These are phyloP conservation scores for Pseudogymnoascus sp. DNA, from an alignment of 2,329 filamentous ascomycete species.

Conservation along the genomic window DNA sequence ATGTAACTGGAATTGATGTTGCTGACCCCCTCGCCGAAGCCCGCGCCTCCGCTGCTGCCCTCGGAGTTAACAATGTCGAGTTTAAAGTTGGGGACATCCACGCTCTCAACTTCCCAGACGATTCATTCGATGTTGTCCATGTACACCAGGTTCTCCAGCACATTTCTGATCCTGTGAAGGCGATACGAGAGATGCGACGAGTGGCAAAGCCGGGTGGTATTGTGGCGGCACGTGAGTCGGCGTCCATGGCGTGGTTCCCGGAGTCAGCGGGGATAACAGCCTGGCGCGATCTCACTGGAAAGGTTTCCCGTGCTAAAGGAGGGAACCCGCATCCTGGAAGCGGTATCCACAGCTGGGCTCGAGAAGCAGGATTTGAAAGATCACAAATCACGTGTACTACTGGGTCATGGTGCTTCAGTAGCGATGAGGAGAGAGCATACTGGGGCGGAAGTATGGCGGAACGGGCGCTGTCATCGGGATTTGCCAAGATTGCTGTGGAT, in stretches of 20 bases:
- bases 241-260: conserved; percentile 15
- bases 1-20: conserved; percentile 34
- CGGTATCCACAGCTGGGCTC: conserved; percentile 14
- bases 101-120: conserved; percentile 34
- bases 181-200: conserved; percentile 45
- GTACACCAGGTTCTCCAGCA: conserved; percentile 52
- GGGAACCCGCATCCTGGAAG: conserved; percentile 12
- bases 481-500: conserved; percentile 25
- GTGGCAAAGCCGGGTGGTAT: conserved; percentile 46
- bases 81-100: conserved; percentile 22
- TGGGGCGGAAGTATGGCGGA: conserved; percentile 17
- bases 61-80: conserved; percentile 16
- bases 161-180: conserved; percentile 40
- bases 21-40: conserved; percentile 16
- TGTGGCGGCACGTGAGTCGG: conserved; percentile 35
- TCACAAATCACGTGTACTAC: conserved; percentile 12
- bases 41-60: conserved; percentile 14
- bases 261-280: conserved; percentile 15
- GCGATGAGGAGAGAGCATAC: conserved; percentile 9
- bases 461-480: conserved; percentile 24
- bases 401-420: conserved; percentile 15
- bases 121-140: conserved; percentile 50
- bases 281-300: conserved; percentile 11
- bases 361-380: conserved; percentile 14
- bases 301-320: conserved; percentile 13